Evolutionary conservation across 805 yeast species (phyloP).

Genomic region (Dipodascus albidus): DNA sequence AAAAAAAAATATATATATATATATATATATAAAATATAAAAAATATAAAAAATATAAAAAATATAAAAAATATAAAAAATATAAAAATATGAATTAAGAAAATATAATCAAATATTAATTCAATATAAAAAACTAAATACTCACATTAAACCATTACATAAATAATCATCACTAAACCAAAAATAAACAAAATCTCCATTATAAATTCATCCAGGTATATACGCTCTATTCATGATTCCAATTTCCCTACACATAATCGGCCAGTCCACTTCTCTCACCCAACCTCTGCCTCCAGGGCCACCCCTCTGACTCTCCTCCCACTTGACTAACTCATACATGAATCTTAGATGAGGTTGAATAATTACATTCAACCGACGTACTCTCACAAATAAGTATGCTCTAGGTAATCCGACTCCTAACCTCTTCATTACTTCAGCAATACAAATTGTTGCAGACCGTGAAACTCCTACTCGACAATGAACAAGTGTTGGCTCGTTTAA

Average conservation of each 20-base stretch:
- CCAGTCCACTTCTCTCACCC: conserved; percentile 73
- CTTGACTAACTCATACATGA: conserved; percentile 81
- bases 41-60: conserved; percentile 4
- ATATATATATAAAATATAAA: too few species aligned
- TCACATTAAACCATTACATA: background rate
- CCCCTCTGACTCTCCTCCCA: conserved; percentile 37
- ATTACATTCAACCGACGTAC: conserved; percentile 83
- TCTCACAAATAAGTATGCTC: conserved; percentile 81
- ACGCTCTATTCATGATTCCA: conserved; percentile 60
- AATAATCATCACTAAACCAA: background rate
- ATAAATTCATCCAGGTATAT: conserved; percentile 25
- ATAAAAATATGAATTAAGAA: conserved; percentile 6
- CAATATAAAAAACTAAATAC: background rate
- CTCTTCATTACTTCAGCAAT: conserved; percentile 91
- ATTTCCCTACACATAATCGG: conserved; percentile 75
- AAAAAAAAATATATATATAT: too few species aligned
- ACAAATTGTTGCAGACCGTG: conserved; percentile 89
- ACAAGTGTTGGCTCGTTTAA: conserved; percentile 47
- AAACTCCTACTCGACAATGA: conserved; percentile 94
- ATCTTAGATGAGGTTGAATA: conserved; percentile 85
- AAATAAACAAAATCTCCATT: conserved; percentile 8
- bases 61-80: conserved; percentile 5
- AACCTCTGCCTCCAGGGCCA: conserved; percentile 13
- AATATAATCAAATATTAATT: conserved; percentile 1
- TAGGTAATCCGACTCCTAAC: conserved; percentile 49